phyloP scores from a whole-genome alignment of 2,329 filamentous ascomycete genomes.

The Daldinia sp. region DNA sequence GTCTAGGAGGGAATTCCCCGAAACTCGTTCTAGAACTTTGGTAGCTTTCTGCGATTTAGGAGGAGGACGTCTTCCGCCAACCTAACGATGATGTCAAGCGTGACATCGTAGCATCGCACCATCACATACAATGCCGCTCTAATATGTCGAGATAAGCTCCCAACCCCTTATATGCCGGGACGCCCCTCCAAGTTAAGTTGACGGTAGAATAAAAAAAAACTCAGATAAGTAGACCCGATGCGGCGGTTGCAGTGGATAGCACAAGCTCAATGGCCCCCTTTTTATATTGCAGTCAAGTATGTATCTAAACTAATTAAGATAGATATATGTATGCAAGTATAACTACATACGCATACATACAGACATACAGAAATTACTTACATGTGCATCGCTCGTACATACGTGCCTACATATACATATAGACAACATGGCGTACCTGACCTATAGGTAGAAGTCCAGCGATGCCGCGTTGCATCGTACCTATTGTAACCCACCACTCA shows the following conservation, averaged over 20 bases:
- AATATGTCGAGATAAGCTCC: constrained; percentile 7
- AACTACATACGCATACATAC: not conserved
- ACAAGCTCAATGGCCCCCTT: not conserved
- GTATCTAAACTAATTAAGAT: not conserved
- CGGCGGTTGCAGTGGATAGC: constrained; percentile 16
- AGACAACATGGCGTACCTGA: not conserved
- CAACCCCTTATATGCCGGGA: constrained; percentile 3
- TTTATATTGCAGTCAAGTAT: not conserved
- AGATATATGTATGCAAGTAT: not conserved
- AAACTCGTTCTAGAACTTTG: constrained; percentile 16
- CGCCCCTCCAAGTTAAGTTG: not conserved
- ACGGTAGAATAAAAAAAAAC: not conserved
- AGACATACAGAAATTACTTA: constrained; percentile 2
- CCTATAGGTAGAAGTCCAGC: constrained; percentile 1
- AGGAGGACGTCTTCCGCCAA: constrained; percentile 6
- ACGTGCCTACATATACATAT: not conserved
- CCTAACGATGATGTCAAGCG: constrained; percentile 25
- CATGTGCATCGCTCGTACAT: not conserved
- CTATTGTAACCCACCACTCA: constrained; percentile 1
- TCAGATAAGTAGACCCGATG: constrained; percentile 31
- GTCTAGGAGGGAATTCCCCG: constrained; percentile 9
- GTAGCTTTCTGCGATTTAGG: constrained; percentile 8
- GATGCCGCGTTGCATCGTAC: constrained; percentile 5
- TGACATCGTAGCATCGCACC: constrained; percentile 1
- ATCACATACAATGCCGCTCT: constrained; percentile 3